These are phyloP conservation scores for Solanum piurae DNA, from an alignment of 257 asterid genomes.

Conservation along the genomic window DNA sequence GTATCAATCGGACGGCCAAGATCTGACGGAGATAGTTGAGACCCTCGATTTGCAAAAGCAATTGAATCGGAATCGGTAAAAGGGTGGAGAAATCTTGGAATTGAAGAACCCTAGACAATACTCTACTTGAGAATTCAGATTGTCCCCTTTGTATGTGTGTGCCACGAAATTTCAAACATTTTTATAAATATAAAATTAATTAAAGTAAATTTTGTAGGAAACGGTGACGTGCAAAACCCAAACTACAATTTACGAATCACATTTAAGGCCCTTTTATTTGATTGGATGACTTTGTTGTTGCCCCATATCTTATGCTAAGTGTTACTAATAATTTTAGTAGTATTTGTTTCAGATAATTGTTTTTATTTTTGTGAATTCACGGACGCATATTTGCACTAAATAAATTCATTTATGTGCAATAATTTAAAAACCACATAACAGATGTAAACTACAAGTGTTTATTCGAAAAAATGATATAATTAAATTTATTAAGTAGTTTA, in stretches of 20 bases:
- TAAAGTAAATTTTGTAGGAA: not conserved
- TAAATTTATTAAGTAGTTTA: no score
- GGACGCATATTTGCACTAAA: no score
- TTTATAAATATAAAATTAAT: not conserved
- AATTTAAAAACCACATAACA: no score
- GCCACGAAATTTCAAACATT: not conserved
- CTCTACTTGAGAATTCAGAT: not conserved
- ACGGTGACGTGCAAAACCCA: not conserved
- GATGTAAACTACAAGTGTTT: rapidly evolving
- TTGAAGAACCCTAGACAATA: not conserved
- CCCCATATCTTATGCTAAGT: not conserved
- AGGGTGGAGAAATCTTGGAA: not conserved
- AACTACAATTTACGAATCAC: not conserved
- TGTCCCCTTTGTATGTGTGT: not conserved
- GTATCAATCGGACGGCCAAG: not conserved
- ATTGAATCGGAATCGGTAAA: not conserved
- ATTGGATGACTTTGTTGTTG: not conserved
- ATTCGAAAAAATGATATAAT: no score
- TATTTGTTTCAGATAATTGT: not conserved
- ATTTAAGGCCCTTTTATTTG: not conserved
- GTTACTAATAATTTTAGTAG: not conserved
- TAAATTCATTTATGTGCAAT: no score
- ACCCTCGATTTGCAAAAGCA: not conserved
- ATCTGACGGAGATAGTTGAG: not conserved
- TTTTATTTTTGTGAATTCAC: rapidly evolving